Evolutionary conservation across 163 green algal species (phyloP), one percentile per base, ranked within the genome.

Genomic region (Chlamydomonas reinhardtii): DNA sequence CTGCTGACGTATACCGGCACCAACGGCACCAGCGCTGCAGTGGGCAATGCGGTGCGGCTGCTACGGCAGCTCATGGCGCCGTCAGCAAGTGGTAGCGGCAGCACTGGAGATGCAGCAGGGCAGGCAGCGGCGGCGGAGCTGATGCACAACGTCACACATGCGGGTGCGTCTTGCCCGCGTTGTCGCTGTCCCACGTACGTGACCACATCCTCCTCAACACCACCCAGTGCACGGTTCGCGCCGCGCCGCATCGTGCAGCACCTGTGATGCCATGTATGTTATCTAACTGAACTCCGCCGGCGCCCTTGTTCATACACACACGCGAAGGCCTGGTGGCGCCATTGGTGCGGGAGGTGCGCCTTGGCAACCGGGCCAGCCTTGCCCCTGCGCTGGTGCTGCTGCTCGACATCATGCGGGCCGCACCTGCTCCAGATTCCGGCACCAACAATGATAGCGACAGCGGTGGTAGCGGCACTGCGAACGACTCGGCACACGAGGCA

Each of bases 331-430:
- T 79, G 0, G 34, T 86, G 24, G 80, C 52, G 15, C 81, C 81
- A 0, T n/a, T 87, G 59, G 37, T 87, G 22, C 71, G 70, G 37
- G 81, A 87, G 59, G 37, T 87, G 16, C 71, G 81, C 2, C 56
- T 74, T 56, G 71, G 37, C 29, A 59, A 74, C 15, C 15, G 19
- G 2, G 6, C 56, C 29, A 75, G 59, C 61, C 81, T 87, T 5
- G 59, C 24, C 2, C 59, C 71, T n/a, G 66, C 31, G 37, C 71
- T 87, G 56, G 56, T 16, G 29, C 59, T 87, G 27, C 59, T 80
- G 69, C 35, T n/a, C 24, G 80, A 66, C 15, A 22, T 79, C 22
- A 27, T 76, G 37, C 2, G 2, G 35, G 61, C 32, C 20, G 56
- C n/a, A 43, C 43, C n/a, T 5, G 52, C 43, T 19, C 9, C 73